Conservation (phyloP, 768 basidiomycete genomes). For the Pluteus cervinus region DNA sequence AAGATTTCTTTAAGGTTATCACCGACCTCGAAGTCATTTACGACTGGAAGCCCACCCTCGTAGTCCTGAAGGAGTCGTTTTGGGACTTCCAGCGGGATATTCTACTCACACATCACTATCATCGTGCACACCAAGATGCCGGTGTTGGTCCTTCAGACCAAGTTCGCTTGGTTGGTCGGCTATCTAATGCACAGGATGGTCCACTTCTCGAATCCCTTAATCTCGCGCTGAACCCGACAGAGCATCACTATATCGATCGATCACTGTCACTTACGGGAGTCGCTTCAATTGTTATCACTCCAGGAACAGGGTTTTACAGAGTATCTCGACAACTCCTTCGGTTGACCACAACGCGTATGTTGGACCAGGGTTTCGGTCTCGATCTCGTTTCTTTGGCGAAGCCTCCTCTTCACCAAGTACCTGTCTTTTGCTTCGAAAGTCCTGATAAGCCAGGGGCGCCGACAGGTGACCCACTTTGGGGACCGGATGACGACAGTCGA, state of each 20-base stretch:
- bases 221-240: slow-evolving; percentile 85
- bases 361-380: slow-evolving; percentile 88
- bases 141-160: slow-evolving; percentile 41
- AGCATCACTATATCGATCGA: slow-evolving; percentile 93
- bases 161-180: slow-evolving; percentile 67
- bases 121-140: slow-evolving; percentile 56
- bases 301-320: slow-evolving; percentile 90
- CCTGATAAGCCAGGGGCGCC: slow-evolving; percentile 46
- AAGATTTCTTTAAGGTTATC: slow-evolving; percentile 95
- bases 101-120: slow-evolving; percentile 83
- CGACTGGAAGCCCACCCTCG: slow-evolving; percentile 85
- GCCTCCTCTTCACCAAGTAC: slow-evolving; percentile 87
- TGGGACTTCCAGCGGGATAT: slow-evolving; percentile 92
- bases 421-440: slow-evolving; percentile 85
- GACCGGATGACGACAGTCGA: slow-evolving; percentile 50
- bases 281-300: slow-evolving; percentile 80
- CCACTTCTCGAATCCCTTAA: slow-evolving; percentile 95
- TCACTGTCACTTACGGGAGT: slow-evolving; percentile 87
- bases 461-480: slow-evolving; percentile 70
- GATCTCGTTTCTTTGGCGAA: slow-evolving; percentile 88
- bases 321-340: slow-evolving; percentile 88
- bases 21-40: slow-evolving; percentile 84
- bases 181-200: slow-evolving; percentile 89
- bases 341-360: slow-evolving; percentile 87
- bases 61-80: slow-evolving; percentile 82